Evolutionary conservation across 768 basidiomycete species (phyloP).

Genomic region (Mycena rebaudengoi): DNA sequence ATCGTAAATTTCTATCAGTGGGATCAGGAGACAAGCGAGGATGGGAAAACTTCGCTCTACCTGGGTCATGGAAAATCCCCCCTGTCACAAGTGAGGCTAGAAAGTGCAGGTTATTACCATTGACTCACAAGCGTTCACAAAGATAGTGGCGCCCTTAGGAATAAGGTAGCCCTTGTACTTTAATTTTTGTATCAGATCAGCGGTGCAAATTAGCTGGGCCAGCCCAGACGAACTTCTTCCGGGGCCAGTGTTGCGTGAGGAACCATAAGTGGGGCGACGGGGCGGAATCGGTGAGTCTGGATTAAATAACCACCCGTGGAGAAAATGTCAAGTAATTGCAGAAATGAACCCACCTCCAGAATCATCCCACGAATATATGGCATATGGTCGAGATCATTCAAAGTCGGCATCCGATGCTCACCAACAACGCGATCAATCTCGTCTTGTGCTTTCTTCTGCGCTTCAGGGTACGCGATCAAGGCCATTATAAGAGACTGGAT

Average conservation of each 20-base stretch:
- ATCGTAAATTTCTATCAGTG: no score
- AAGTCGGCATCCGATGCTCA: no score
- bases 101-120: neutral
- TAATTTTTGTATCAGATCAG: no score
- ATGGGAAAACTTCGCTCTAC: no score
- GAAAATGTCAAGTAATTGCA: neutral
- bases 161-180: no score
- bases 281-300: neutral
- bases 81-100: neutral
- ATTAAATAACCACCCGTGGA: neutral
- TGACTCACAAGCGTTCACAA: neutral
- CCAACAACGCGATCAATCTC: no score
- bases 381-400: conserved; percentile 17
- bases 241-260: no score
- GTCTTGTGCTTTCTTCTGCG: no score
- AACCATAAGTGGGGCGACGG: neutral
- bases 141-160: neutral
- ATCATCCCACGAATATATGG: conserved; percentile 31
- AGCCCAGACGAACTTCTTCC: neutral
- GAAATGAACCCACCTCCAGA: conserved; percentile 26
- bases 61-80: conserved; percentile 2
- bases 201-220: no score
- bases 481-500: no score
- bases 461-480: no score
- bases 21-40: no score